phyloP scores from a whole-genome alignment of 208 protist species.

The Tritrichomonas musculus region DNA sequence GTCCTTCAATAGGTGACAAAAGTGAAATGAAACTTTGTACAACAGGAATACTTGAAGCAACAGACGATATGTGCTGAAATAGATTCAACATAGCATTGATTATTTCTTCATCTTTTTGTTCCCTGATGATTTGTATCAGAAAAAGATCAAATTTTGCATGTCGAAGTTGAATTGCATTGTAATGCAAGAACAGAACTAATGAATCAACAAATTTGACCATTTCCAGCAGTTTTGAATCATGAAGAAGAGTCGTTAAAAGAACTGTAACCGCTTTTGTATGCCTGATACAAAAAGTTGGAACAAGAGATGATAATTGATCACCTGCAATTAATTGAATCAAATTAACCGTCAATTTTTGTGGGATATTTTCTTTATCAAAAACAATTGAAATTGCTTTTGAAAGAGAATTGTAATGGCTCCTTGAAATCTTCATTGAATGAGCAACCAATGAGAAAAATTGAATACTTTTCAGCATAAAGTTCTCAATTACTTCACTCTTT shows the following conservation, averaged over 20 bases:
- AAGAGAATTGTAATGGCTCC: too few species aligned
- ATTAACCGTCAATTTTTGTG: background rate
- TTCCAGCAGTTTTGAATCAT: background rate
- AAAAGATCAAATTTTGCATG: background rate
- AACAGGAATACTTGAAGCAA: background rate
- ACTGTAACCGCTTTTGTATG: background rate
- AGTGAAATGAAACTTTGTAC: background rate
- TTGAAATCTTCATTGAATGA: too few species aligned
- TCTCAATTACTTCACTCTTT: background rate
- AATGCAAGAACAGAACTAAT: background rate
- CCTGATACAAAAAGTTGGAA: background rate
- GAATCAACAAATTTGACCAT: background rate
- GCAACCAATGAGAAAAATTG: constrained; percentile 6
- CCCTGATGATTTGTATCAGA: background rate
- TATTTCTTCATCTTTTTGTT: background rate
- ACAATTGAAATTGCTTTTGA: too few species aligned
- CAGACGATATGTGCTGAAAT: background rate
- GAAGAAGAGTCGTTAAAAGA: background rate
- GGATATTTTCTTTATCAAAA: too few species aligned
- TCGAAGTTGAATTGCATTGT: background rate
- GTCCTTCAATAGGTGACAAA: background rate
- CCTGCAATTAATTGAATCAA: constrained; percentile 10
- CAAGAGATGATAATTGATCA: background rate
- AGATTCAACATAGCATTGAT: too few species aligned
- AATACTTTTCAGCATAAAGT: background rate